Evolutionary conservation across 495 filamentous ascomycete species (phyloP).

Genomic region (Cudoniella acicularis): DNA sequence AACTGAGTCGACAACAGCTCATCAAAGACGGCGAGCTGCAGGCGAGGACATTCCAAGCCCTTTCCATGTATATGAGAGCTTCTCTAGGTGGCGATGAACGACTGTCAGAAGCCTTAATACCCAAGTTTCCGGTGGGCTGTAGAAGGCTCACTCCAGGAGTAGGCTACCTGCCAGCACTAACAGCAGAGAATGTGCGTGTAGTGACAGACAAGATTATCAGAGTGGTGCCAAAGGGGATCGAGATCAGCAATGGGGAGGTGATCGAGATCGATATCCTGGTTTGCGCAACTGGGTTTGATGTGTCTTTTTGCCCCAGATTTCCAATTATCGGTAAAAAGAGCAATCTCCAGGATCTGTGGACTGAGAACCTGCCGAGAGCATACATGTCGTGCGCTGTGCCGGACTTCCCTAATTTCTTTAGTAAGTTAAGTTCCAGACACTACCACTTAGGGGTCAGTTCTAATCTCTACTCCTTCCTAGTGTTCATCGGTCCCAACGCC

Average conservation of each 20-base stretch:
- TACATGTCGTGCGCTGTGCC: conserved; percentile 61
- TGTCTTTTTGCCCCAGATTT: conserved; percentile 55
- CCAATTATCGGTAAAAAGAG: conserved; percentile 48
- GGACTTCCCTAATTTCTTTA: conserved; percentile 63
- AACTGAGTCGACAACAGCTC: conserved; percentile 15
- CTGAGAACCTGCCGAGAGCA: conserved; percentile 51
- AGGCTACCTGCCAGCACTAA: conserved; percentile 62
- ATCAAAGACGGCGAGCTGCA: conserved; percentile 32
- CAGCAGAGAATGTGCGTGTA: conserved; percentile 56
- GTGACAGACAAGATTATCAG: conserved; percentile 52
- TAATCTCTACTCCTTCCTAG: background rate
- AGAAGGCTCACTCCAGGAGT: conserved; percentile 66
- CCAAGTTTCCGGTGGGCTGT: conserved; percentile 62
- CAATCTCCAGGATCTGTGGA: conserved; percentile 42
- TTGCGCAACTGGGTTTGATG: conserved; percentile 68
- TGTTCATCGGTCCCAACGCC: conserved; percentile 52
- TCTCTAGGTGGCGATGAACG: conserved; percentile 27
- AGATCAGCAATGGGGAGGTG: conserved; percentile 51
- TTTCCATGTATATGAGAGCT: conserved; percentile 28
- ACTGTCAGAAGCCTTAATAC: conserved; percentile 19
- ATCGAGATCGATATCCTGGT: conserved; percentile 59
- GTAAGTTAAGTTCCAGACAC: conserved; percentile 2
- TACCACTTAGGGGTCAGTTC: too few species aligned
- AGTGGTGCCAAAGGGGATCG: conserved; percentile 56
- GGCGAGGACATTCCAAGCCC: conserved; percentile 21